Evolutionary conservation across 1,284 basidiomycete genomes (phyloP), one percentile per base, ranked within the genome.

Genomic region (Marasmius tenuissimus): DNA sequence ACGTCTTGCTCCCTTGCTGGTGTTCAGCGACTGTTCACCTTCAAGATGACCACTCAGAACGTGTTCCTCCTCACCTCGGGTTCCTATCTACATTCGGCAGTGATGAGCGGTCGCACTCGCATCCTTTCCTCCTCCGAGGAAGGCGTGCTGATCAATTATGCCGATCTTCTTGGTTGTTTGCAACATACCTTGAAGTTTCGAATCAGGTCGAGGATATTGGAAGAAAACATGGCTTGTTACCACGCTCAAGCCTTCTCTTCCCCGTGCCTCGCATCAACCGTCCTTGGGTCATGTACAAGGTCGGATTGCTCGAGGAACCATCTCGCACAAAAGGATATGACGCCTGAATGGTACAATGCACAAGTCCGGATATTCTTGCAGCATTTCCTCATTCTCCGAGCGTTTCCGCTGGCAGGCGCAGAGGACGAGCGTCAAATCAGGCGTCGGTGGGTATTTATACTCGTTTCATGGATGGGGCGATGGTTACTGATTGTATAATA

Each of bases 31-130:
- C 52, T 54, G 9, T 38, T 54, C 52, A 54, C 35, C 34, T 37
- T 54, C 34, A 54, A 35, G 52, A 54, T 54, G 52, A 54, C 52
- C 12, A 54, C 52, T 7, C 52, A 54, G 35, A 54, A 54, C 52
- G 35, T 54, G 12, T 54, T 54, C 37, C 35, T 37, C 34, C 8
- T 54, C 33, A 14, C 52, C 4, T 35, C 52, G 8, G 52, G 14
- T 5, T 38, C 52, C 35, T 54, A n/a, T n/a, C 34, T 54, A 14
- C 52, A 54, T 35, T 18, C 34, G 6, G 34, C 33, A 37, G 34
- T 54, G n/a, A 37, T 54, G 52, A 11, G 20, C 8, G 52, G 52
- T 7, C 52, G 34, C 9, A 54, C 52, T 10, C 52, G 52, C 37
- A 54, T 54, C 33, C 27, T 37, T 16, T 54, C 52, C 4, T 37